These are phyloP conservation scores for Phycomyces nitens DNA, from an alignment of 192 early-diverging fungal genomes.

Conservation along the genomic window DNA sequence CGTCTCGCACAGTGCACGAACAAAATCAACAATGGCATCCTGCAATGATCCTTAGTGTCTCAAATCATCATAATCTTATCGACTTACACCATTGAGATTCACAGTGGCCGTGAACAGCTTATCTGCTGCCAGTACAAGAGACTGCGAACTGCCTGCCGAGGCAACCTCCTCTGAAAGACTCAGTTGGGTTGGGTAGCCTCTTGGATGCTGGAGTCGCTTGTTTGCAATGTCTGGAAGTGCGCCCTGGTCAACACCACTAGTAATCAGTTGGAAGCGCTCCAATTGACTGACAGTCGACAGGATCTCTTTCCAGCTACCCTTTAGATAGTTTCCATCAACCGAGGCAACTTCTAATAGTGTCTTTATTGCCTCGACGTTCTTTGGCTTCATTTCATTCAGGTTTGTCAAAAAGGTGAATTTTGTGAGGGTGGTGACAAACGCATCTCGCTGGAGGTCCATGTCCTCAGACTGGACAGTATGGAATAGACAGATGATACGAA, in stretches of 20 bases:
- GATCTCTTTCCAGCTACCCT: conserved; percentile 78
- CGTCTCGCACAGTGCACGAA: conserved; percentile 75
- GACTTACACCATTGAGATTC: conserved; percentile 61
- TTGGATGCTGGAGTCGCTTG: conserved; percentile 3
- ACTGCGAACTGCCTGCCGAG: conserved; percentile 62
- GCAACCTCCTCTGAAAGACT: conserved; percentile 41
- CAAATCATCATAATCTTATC: neutral
- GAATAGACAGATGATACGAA: conserved; percentile 79
- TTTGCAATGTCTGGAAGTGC: conserved; percentile 25
- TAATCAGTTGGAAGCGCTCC: conserved; percentile 82
- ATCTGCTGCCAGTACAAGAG: conserved; percentile 77
- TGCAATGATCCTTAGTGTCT: too few relatives aligned
- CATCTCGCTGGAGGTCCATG: conserved; percentile 85
- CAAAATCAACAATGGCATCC: conserved; percentile 86
- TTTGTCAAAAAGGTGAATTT: conserved; percentile 87
- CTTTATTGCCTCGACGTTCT: conserved; percentile 90
- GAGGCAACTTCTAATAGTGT: conserved; percentile 76
- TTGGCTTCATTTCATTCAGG: conserved; percentile 80
- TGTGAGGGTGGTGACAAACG: conserved; percentile 86
- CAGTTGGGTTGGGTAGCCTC: conserved; percentile 6
- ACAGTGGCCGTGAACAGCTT: conserved; percentile 80
- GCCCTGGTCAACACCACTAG: conserved; percentile 45
- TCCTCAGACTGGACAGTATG: conserved; percentile 45
- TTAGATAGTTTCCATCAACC: conserved; percentile 61
- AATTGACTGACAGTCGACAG: conserved; percentile 81